Conservation (phyloP, 1,284 basidiomycete species). For the Trametes versicolor region DNA sequence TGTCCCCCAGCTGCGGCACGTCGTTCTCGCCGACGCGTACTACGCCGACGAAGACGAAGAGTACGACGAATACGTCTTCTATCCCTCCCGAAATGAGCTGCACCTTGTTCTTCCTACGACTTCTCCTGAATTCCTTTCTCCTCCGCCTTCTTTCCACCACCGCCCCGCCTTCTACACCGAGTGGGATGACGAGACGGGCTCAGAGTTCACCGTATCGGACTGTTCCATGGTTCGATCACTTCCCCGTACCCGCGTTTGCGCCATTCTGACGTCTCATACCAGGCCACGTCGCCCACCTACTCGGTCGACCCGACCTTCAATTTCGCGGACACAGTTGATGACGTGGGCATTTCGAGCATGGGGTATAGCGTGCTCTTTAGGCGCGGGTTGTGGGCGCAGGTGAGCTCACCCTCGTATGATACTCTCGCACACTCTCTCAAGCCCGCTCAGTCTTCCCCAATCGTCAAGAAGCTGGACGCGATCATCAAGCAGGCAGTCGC, state of each 20-base stretch:
- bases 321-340: slow-evolving; percentile 19
- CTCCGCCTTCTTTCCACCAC: not conserved
- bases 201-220: slow-evolving; percentile 8
- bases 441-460: slow-evolving; percentile 14
- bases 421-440: not conserved
- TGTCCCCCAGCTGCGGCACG: slow-evolving; percentile 15
- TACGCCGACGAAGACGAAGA: slow-evolving; percentile 21
- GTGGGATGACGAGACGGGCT: slow-evolving; percentile 14
- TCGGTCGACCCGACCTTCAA: slow-evolving; percentile 16
- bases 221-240: slow-evolving; percentile 16
- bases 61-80: slow-evolving; percentile 29
- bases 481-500: slow-evolving; percentile 15
- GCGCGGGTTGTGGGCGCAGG: slow-evolving; percentile 29
- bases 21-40: slow-evolving; percentile 5
- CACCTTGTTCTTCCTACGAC: slow-evolving; percentile 7
- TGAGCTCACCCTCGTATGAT: not conserved
- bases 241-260: not conserved
- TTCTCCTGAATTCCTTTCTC: not conserved
- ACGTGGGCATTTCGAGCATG: slow-evolving; percentile 15
- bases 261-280: not conserved
- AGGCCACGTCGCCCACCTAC: slow-evolving; percentile 18
- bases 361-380: slow-evolving; percentile 33
- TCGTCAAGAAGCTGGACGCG: slow-evolving; percentile 19
- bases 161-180: not conserved
- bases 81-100: slow-evolving; percentile 21